phyloP scores from a whole-genome alignment of 495 filamentous ascomycete genomes.

The Jackrogersella minutella region DNA sequence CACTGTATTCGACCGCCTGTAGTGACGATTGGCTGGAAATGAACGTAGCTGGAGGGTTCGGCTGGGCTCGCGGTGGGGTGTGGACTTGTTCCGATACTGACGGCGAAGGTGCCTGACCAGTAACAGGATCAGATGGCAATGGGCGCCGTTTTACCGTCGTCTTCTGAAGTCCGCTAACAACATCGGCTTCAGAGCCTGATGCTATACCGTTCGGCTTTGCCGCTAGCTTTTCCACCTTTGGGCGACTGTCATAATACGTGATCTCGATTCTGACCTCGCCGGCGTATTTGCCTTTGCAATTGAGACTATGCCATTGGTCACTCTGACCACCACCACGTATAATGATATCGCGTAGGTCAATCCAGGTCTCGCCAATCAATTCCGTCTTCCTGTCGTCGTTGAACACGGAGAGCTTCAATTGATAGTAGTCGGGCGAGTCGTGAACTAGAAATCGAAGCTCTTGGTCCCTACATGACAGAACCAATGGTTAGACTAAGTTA shows the following conservation, averaged over 20 bases:
- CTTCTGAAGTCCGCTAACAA: constrained; percentile 43
- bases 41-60: constrained; percentile 44
- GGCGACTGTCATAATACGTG: constrained; percentile 92
- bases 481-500: constrained; percentile 11
- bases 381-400: constrained; percentile 98
- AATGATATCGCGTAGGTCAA: constrained; percentile 81
- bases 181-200: constrained; percentile 49
- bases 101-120: constrained; percentile 54
- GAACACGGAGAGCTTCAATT: constrained; percentile 93
- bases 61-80: constrained; percentile 51
- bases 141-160: constrained; percentile 77
- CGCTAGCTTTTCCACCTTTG: constrained; percentile 72
- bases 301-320: constrained; percentile 88
- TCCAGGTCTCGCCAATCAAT: constrained; percentile 90
- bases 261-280: constrained; percentile 94
- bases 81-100: constrained; percentile 50
- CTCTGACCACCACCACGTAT: constrained; percentile 87
- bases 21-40: constrained; percentile 52
- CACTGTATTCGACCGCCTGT: constrained; percentile 55
- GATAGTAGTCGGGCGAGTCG: constrained; percentile 94
- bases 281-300: constrained; percentile 90
- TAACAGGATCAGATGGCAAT: constrained; percentile 75
- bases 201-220: constrained; percentile 57
- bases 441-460: constrained; percentile 96
- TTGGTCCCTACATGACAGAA: constrained; percentile 76